Conservation (phyloP, 441 rosid species). For the Pelargonium cotyledonis region DNA sequence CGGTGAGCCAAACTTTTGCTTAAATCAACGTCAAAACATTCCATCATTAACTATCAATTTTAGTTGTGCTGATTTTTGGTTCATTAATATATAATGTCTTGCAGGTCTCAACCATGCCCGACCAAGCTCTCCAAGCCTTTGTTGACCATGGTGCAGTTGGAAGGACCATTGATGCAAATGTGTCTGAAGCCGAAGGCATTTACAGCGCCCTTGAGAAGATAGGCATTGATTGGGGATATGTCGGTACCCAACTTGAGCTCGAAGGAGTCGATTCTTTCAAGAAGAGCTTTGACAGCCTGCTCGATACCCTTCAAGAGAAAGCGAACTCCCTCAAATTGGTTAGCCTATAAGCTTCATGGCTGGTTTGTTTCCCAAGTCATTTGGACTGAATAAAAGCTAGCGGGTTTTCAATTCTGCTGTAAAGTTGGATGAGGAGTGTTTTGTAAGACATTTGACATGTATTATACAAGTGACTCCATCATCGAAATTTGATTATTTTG, state of each 20-base stretch:
- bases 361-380: slow-evolving; percentile 3
- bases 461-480: slow-evolving; percentile 3
- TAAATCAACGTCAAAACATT: background rate
- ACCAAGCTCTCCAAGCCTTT: slow-evolving; percentile 92
- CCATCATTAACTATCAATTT: background rate
- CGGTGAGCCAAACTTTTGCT: slow-evolving; percentile 38
- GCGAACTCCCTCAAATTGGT: slow-evolving; percentile 77
- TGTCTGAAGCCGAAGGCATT: slow-evolving; percentile 86
- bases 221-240: slow-evolving; percentile 82
- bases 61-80: background rate
- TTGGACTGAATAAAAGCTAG: slow-evolving; percentile 31
- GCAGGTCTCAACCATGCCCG: slow-evolving; percentile 98
- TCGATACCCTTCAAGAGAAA: slow-evolving; percentile 87
- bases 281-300: slow-evolving; percentile 90
- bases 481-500: background rate
- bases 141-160: slow-evolving; percentile 72
- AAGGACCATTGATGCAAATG: slow-evolving; percentile 81
- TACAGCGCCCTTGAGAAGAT: slow-evolving; percentile 95
- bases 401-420: slow-evolving; percentile 24
- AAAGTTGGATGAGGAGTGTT: slow-evolving; percentile 15
- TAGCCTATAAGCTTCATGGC: slow-evolving; percentile 42
- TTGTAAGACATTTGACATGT: slow-evolving; percentile 18
- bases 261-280: slow-evolving; percentile 93
- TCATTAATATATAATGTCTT: background rate
- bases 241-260: slow-evolving; percentile 73